Base-by-base conservation (phyloP, 805 yeast species). In the Blastobotrys robertii region DNA sequence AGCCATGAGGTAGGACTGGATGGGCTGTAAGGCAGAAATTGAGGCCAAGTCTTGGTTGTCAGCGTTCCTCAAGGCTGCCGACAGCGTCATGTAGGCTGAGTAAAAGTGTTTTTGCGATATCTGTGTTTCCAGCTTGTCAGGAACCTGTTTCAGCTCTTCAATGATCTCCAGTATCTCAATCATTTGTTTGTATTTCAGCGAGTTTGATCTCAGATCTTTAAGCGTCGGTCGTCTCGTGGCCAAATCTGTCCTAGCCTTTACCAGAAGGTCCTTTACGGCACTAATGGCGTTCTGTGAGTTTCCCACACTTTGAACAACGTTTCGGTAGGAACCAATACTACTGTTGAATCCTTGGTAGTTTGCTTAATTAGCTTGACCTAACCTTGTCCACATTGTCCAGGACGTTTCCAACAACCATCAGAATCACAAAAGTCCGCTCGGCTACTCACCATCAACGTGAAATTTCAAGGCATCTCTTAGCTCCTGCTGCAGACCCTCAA, bases 281-380 rank as follows among this genome's bases (percentile, higher is more conserved):
- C 60, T 50, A 1, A 84, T 68, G 14, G 74, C 73, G 7, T 68
- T 65, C 52, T 85, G 90, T 2, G 92, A 78, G 34, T 81, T 74
- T 19, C 75, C 66, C 14, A 88, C 69, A 1, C 79, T 69, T 36
- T 73, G 68, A 2, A 83, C 76, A 2, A 87, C 78, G 36, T 76
- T 69, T 43, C 85, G 81, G 60, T 85, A 90, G 3, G 90, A 80
- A 0, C 95, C 95, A 37, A 90, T 78, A 50, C 86, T 78, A 51
- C 78, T 81, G 58, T 85, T 87, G 64, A 90, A 87, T 1, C 85
- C 79, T 57, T 84, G 88, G 58, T 79, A 81, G 57, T 86, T 54
- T 34, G 50, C 44, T 37, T 14, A 25, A 56, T 86, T 54, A 34
- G 50, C 41, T 37, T 14, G 33, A 7, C 12, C 12, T 37, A 44